Conservation (phyloP, 495 filamentous ascomycete genomes). For the Baudoinia panamericana region DNA sequence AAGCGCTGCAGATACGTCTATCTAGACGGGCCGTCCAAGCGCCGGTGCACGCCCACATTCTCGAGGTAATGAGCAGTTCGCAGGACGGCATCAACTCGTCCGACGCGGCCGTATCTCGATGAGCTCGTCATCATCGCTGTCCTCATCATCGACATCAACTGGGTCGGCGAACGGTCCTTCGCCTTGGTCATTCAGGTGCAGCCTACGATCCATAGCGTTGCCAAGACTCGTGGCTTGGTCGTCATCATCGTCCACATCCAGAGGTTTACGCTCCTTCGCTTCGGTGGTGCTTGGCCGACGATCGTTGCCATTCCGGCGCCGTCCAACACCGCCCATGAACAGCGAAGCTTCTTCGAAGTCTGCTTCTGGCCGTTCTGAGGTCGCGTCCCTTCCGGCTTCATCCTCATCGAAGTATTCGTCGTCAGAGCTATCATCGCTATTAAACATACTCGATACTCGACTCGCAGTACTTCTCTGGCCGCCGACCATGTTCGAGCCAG, state of each 20-base stretch:
- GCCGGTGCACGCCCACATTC: too few relatives aligned
- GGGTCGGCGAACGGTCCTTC: conserved; percentile 17
- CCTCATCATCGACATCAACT: conserved; percentile 7
- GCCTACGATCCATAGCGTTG: neutral
- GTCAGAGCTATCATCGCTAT: conserved; percentile 5
- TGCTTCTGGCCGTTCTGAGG: neutral
- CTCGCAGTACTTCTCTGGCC: conserved; percentile 3
- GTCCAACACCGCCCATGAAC: conserved; percentile 1
- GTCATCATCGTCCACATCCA: conserved; percentile 20
- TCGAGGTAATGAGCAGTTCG: too few relatives aligned
- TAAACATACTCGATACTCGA: conserved; percentile 13
- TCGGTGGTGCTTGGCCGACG: conserved; percentile 19
- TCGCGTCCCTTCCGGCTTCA: conserved; percentile 8
- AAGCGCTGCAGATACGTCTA: too few relatives aligned
- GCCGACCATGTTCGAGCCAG: conserved; percentile 11
- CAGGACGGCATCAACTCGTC: conserved; percentile 14
- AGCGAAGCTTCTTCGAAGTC: conserved; percentile 1
- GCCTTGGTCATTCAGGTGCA: neutral
- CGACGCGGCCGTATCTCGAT: conserved; percentile 15
- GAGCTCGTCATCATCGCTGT: conserved; percentile 15
- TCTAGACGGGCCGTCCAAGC: too few relatives aligned
- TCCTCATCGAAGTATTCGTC: conserved; percentile 12
- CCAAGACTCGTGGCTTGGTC: conserved; percentile 1
- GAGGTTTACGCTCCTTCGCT: conserved; percentile 15
- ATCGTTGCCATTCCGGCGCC: conserved; percentile 3